Evolutionary conservation across 2,329 filamentous ascomycete genomes (phyloP).

Genomic region (Fusarium chlamydosporum): DNA sequence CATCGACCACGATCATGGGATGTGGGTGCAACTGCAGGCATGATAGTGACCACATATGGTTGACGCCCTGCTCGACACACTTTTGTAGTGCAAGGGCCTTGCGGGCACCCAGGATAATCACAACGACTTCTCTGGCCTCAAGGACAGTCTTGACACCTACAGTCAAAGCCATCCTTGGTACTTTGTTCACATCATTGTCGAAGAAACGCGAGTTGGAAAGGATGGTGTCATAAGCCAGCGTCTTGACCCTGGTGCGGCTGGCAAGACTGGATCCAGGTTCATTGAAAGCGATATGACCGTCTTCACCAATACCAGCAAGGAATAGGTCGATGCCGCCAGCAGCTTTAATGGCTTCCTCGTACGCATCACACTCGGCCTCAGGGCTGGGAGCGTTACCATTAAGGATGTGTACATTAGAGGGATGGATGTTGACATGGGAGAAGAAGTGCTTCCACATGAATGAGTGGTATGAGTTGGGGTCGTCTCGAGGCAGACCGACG

Average conservation of each 20-base stretch:
- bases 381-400: constrained; percentile 84
- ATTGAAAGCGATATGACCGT: constrained; percentile 93
- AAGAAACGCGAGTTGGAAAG: constrained; percentile 90
- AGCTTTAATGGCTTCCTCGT: constrained; percentile 81
- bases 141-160: constrained; percentile 88
- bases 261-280: constrained; percentile 85
- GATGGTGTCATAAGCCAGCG: constrained; percentile 88
- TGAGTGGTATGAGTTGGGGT: constrained; percentile 88
- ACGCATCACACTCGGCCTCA: constrained; percentile 81
- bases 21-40: constrained; percentile 84
- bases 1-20: constrained; percentile 86
- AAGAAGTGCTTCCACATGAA: constrained; percentile 97
- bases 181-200: constrained; percentile 77
- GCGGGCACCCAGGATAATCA: constrained; percentile 85
- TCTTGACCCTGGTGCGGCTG: constrained; percentile 87
- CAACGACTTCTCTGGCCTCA: constrained; percentile 84
- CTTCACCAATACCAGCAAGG: constrained; percentile 85
- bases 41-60: constrained; percentile 93
- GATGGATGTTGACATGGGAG: constrained; percentile 84
- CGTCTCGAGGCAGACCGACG: constrained; percentile 84
- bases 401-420: constrained; percentile 86
- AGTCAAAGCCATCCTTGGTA: constrained; percentile 86
- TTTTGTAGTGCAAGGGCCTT: constrained; percentile 85
- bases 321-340: constrained; percentile 88
- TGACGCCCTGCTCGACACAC: constrained; percentile 85